Percentiles rank a stretch among this genome's conserved stretches.
phyloP scores from a whole-genome alignment of 805 yeast genomes.

The Starmerella bombicola region DNA sequence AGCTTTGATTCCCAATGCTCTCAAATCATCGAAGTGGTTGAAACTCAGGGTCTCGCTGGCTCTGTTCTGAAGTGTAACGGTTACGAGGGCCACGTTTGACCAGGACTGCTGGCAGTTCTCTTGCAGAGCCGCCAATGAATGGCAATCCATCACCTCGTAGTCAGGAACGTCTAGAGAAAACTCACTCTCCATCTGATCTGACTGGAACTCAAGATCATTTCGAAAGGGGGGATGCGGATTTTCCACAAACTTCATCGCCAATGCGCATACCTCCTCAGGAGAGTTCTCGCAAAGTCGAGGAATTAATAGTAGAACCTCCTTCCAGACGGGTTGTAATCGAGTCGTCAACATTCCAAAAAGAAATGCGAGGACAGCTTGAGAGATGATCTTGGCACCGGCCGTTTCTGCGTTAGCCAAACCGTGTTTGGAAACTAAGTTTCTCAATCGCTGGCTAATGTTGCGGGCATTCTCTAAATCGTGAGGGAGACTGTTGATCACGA shows the following conservation, averaged over 20 bases:
- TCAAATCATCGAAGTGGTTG: conserved; percentile 25
- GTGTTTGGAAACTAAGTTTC: conserved; percentile 42
- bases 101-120: neutral
- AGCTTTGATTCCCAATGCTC: conserved; percentile 47
- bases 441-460: conserved; percentile 56
- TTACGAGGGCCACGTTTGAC: neutral
- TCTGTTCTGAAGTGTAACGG: conserved; percentile 1
- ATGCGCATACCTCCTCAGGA: conserved; percentile 41
- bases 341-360: conserved; percentile 61
- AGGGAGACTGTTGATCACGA: conserved; percentile 60
- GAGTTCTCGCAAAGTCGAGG: conserved; percentile 35
- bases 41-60: conserved; percentile 1
- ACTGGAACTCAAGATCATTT: neutral
- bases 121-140: neutral
- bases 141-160: neutral
- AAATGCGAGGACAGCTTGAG: conserved; percentile 35
- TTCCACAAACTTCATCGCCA: conserved; percentile 30
- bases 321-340: conserved; percentile 78
- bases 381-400: conserved; percentile 23
- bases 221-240: neutral
- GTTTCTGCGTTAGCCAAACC: conserved; percentile 20
- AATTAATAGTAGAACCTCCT: conserved; percentile 52
- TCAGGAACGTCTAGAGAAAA: neutral
- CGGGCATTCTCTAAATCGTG: conserved; percentile 56
- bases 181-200: neutral